A percentile compares a stretch with the other conserved stretches of the same genome.
Conservation (phyloP, 2,329 filamentous ascomycete species). For the Colletotrichum horii region DNA sequence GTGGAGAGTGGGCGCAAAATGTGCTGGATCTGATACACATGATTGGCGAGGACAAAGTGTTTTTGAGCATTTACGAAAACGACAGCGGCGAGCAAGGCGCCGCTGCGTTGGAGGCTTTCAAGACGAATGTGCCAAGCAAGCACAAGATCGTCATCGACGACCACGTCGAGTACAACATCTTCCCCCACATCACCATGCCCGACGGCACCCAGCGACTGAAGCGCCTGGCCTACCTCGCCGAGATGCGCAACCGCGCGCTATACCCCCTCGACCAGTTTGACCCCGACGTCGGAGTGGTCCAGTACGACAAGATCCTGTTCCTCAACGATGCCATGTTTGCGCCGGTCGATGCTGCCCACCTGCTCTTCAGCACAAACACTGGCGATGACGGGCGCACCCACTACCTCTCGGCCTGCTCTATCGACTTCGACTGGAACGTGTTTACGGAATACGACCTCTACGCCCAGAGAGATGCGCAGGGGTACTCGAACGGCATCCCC, state of each 20-base stretch:
- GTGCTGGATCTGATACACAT: constrained; percentile 67
- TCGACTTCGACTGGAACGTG: constrained; percentile 70
- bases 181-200: constrained; percentile 66
- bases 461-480: constrained; percentile 71
- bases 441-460: constrained; percentile 78
- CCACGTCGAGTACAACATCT: constrained; percentile 58
- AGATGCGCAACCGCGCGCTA: constrained; percentile 74
- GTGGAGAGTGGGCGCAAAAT: constrained; percentile 67
- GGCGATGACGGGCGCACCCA: constrained; percentile 54
- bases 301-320: constrained; percentile 65
- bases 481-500: constrained; percentile 66
- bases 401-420: constrained; percentile 73
- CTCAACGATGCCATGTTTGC: constrained; percentile 69
- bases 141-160: constrained; percentile 64
- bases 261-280: constrained; percentile 61
- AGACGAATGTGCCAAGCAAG: constrained; percentile 47
- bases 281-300: constrained; percentile 32
- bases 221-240: constrained; percentile 75
- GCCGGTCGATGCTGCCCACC: constrained; percentile 55
- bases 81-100: constrained; percentile 64
- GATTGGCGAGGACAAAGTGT: constrained; percentile 71
- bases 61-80: constrained; percentile 77
- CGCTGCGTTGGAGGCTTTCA: constrained; percentile 58
- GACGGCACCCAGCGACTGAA: constrained; percentile 69
- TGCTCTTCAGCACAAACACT: constrained; percentile 67